A percentile compares a stretch with the other conserved stretches of the same genome.
Conservation (phyloP, 305 asterid genomes). For the Plantago rigida region DNA sequence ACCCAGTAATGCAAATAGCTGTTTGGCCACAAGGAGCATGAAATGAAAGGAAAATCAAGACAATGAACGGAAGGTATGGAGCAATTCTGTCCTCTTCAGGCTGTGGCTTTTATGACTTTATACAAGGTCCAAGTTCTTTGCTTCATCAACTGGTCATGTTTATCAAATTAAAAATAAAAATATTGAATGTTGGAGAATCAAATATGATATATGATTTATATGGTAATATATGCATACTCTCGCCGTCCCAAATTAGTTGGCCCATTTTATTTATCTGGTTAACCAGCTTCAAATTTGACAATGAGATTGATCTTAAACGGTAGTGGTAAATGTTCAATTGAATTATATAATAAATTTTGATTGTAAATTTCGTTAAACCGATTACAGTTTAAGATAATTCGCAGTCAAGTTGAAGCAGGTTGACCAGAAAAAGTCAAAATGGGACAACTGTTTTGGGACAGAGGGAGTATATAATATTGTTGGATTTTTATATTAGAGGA, state of each 20-base stretch:
- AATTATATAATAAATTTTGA: too few species aligned
- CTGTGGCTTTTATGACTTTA: constrained; percentile 40
- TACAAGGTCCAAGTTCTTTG: constrained; percentile 69
- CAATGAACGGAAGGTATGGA: constrained; percentile 64
- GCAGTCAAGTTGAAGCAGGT: too few species aligned
- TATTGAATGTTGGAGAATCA: constrained; percentile 17
- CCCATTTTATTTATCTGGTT: too few species aligned
- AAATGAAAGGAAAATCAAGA: constrained; percentile 42
- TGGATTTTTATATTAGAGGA: constrained; percentile 22
- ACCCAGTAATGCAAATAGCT: constrained; percentile 35
- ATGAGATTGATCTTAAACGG: too few species aligned
- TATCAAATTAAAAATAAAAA: constrained; percentile 34
- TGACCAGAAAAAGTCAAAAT: too few species aligned
- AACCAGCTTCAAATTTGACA: too few species aligned
- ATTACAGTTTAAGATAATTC: too few species aligned
- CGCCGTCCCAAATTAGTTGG: too few species aligned
- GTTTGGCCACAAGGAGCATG: constrained; percentile 43
- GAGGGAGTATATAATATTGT: background rate
- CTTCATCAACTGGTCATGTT: constrained; percentile 52
- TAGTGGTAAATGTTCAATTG: too few species aligned
- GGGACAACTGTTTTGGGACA: too few species aligned
- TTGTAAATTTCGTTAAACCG: too few species aligned
- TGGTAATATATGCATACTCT: background rate
- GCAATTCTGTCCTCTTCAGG: constrained; percentile 60
- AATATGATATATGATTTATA: constrained; percentile 2